Evolutionary conservation across 2,329 filamentous ascomycete genomes (phyloP).

Genomic region (Furcasterigmium furcatum): DNA sequence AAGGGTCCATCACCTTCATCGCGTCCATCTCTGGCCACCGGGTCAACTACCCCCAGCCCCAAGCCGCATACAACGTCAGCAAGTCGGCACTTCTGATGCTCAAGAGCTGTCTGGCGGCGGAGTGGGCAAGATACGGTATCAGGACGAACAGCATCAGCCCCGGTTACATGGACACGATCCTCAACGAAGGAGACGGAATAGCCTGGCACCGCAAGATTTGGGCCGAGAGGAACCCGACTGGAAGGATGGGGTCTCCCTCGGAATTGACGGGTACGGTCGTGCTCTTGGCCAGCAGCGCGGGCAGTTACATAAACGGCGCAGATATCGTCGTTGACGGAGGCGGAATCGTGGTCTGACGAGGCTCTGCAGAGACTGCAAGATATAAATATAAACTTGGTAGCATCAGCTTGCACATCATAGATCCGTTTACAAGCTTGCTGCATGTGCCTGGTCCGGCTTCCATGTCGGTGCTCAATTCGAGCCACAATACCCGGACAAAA

Average conservation of each 20-base stretch:
- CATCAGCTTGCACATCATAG: too few relatives aligned
- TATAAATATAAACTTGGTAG: too few relatives aligned
- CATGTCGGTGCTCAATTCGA: too few relatives aligned
- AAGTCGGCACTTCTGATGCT: conserved; percentile 66
- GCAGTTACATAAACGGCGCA: conserved; percentile 64
- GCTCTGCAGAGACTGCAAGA: too few relatives aligned
- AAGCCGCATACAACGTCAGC: conserved; percentile 62
- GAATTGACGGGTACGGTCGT: conserved; percentile 62
- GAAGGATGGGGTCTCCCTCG: conserved; percentile 60
- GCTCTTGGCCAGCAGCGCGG: conserved; percentile 55
- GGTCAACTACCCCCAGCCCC: conserved; percentile 44
- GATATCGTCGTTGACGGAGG: conserved; percentile 65
- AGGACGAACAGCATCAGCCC: conserved; percentile 68
- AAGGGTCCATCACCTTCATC: conserved; percentile 63
- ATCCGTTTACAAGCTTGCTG: too few relatives aligned
- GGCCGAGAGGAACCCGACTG: conserved; percentile 57
- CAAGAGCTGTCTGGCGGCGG: conserved; percentile 63
- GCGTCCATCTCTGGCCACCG: conserved; percentile 66
- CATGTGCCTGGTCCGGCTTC: too few relatives aligned
- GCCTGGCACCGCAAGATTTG: conserved; percentile 50
- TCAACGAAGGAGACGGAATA: conserved; percentile 63
- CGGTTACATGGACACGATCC: conserved; percentile 73
- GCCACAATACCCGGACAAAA: too few relatives aligned
- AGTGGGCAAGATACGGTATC: conserved; percentile 71
- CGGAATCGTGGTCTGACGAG: conserved; percentile 11